Conservation (phyloP, 2,329 filamentous ascomycete genomes). For the Chrysosphaeria jannelii region DNA sequence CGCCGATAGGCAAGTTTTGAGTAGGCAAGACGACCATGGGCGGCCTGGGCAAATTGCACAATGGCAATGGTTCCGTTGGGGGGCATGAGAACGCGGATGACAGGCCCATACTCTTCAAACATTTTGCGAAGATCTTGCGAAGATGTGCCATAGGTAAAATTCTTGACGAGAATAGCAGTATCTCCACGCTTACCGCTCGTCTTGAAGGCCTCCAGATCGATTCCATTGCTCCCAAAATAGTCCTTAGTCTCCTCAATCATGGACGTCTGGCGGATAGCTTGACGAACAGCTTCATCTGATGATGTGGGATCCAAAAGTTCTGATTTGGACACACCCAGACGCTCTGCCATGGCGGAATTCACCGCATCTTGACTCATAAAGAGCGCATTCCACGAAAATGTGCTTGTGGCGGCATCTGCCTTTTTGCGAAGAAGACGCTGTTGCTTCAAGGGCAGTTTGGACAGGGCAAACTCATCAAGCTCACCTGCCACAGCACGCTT, state of each 20-base stretch:
- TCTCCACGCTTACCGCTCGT: constrained; percentile 48
- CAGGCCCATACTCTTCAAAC: constrained; percentile 62
- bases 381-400: constrained; percentile 98
- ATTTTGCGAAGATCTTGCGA: constrained; percentile 48
- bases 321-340: constrained; percentile 68
- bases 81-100: constrained; percentile 67
- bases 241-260: constrained; percentile 88
- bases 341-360: constrained; percentile 61
- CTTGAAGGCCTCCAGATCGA: constrained; percentile 81
- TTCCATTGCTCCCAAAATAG: constrained; percentile 65
- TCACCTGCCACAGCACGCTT: constrained; percentile 27
- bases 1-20: constrained; percentile 63
- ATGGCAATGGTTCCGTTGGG: constrained; percentile 83
- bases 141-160: constrained; percentile 63
- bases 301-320: constrained; percentile 88
- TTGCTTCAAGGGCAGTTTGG: constrained; percentile 79
- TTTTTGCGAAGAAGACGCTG: constrained; percentile 75
- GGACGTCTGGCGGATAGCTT: constrained; percentile 73
- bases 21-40: constrained; percentile 62
- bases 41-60: constrained; percentile 54
- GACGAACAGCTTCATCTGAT: constrained; percentile 78
- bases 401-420: constrained; percentile 42
- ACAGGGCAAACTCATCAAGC: constrained; percentile 66
- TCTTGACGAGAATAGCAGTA: constrained; percentile 72
- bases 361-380: constrained; percentile 96